Percentiles rank a stretch among this genome's conserved stretches.
Conservation (phyloP, 805 yeast species). For the Pichia exigua region DNA sequence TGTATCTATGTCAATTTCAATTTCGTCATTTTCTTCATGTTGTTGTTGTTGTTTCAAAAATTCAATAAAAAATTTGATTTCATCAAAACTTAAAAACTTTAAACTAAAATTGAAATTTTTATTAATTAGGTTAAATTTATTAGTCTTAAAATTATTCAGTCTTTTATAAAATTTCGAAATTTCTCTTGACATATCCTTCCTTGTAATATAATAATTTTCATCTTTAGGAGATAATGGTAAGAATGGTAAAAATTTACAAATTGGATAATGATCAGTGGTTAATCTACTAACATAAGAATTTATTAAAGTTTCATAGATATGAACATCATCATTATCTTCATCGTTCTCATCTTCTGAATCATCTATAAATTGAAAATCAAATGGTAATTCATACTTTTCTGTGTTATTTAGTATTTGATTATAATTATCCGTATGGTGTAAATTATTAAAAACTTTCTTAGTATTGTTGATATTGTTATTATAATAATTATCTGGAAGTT, state of each 20-base stretch:
- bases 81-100: slow-evolving; percentile 1
- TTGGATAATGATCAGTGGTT: slow-evolving; percentile 23
- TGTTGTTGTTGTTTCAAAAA: slow-evolving; percentile 14
- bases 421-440: slow-evolving; percentile 4
- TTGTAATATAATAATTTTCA: slow-evolving; percentile 19
- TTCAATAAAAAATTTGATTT: neutral
- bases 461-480: neutral
- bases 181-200: slow-evolving; percentile 22
- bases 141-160: slow-evolving; percentile 11
- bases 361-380: slow-evolving; percentile 4
- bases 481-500: slow-evolving; percentile 7
- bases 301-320: slow-evolving; percentile 19
- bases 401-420: slow-evolving; percentile 15
- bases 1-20: slow-evolving; percentile 5
- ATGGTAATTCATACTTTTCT: slow-evolving; percentile 6
- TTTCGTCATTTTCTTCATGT: slow-evolving; percentile 5
- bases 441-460: slow-evolving; percentile 1
- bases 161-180: slow-evolving; percentile 13
- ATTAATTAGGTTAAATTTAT: slow-evolving; percentile 11
- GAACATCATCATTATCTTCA: slow-evolving; percentile 17
- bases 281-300: slow-evolving; percentile 21
- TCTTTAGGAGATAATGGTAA: slow-evolving; percentile 13
- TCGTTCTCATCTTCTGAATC: slow-evolving; percentile 10
- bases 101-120: slow-evolving; percentile 6
- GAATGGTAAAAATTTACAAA: slow-evolving; percentile 16